A percentile compares a stretch with the other conserved stretches of the same genome.
These are phyloP conservation scores for Naematelia encephala DNA, from an alignment of 768 basidiomycete genomes.

Conservation along the genomic window DNA sequence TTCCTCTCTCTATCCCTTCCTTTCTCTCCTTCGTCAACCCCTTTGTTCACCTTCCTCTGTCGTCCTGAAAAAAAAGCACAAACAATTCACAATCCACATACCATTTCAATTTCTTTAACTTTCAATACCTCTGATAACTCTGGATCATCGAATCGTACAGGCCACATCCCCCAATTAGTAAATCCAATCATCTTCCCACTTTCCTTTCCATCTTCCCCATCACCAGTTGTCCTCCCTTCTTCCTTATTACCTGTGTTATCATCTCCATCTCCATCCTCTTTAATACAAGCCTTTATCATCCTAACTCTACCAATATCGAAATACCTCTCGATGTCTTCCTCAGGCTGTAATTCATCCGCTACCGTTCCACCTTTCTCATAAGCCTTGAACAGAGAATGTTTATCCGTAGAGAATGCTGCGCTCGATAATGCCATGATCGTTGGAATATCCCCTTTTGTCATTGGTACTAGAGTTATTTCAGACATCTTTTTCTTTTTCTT, in stretches of 20 bases:
- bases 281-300: neutral
- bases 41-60: no score
- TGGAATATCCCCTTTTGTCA: neutral
- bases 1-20: no score
- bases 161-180: neutral
- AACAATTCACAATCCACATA: neutral
- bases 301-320: neutral
- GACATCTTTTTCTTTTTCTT: no score
- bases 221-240: neutral
- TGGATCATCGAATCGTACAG: neutral
- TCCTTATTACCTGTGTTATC: neutral
- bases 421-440: neutral
- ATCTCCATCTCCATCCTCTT: neutral
- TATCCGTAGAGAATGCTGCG: neutral
- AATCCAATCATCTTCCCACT: neutral
- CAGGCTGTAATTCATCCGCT: neutral
- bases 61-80: no score
- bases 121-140: neutral
- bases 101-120: neutral
- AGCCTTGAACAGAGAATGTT: neutral
- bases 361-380: neutral
- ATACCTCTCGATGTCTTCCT: neutral
- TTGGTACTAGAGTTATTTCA: neutral
- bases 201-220: neutral
- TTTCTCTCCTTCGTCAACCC: no score